Evolutionary conservation across 495 filamentous ascomycete genomes (phyloP), one percentile per base, ranked within the genome.

Genomic region (Neurospora pannonica): DNA sequence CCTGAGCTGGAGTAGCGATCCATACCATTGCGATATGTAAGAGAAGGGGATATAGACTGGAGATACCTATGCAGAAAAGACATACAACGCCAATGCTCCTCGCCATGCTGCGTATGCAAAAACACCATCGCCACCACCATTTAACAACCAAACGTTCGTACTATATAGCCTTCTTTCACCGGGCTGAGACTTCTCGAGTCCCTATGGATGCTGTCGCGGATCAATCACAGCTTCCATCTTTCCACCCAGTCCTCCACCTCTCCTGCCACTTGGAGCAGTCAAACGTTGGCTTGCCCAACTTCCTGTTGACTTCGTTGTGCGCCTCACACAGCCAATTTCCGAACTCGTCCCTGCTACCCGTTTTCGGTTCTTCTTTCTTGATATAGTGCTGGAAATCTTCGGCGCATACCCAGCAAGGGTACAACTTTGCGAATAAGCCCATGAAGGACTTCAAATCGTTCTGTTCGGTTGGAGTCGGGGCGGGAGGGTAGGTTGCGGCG

Each of bases 271-370:
- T 89, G 31, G 84, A 84, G 84, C 96, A 98, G 87, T 99, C 94
- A 87, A 99, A 99, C 78, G 87, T 87, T 78, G 89, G 85, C 87
- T 98, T 98, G 74, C 96, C 96, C 75, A 98, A 80, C 84, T 97
- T 98, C 70, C 88, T 85, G 87, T 99, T 99, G 31, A 99, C 96
- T 77, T 93, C 94, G 85, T 99, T 99, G 87, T 99, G 96, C 78
- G 96, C 96, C 82, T 95, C 92, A 79, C 96, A 99, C 87, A 98
- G 91, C 97, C 97, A 99, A 77, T 86, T 87, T 54, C 94, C 96
- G 78, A 99, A 94, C 78, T 92, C 92, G 40, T 88, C 87, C 60
- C 92, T 82, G 72, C 88, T 89, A 11, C 86, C 87, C 38, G 95
- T 84, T 78, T 87, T 82, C 72, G 94, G 90, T 80, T 90, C 87